Base-by-base conservation (phyloP, 169 alveolate species). In the Plasmodium ovale region DNA sequence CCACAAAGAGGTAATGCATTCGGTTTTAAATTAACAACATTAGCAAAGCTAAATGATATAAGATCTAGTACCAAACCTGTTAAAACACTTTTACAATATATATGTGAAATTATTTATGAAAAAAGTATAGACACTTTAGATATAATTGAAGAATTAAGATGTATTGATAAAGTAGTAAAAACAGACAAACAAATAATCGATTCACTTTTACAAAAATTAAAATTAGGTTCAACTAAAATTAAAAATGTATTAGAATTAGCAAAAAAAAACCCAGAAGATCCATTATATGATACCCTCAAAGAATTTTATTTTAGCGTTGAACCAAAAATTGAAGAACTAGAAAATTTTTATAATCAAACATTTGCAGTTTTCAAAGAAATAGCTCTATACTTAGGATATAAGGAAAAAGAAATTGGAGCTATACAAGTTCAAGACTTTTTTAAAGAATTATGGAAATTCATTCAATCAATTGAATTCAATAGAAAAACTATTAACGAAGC, bases 1-100 rank as follows among this genome's bases (percentile, higher is more conserved):
- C 93, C 98, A 6, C 95, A 94, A 77, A 94, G 95, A 93, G 98
- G 98, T 44, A 94, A 95, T 72, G 98, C 98, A 2, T 93, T 92
- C 51, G 98, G 98, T 42, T 96, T 96, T 93, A 96, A 95, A 88
- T 94, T 96, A 88, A 94, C 97, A 27, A 95, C 98, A 0, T 79
- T 93, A 56, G 73, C 97, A 25, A 96, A 96, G 88, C 87, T 96
- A 47, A 91, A 93, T 71, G 98, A 96, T 69, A 92, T 96, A 35
- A 72, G 97, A 16, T 93, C 98, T 1, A 95, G 96, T 12, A 95
- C 98, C 21, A 96, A 95, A 47, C 98, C 98, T 14, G 91, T 94
- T n/a, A 92, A 94, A 88, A 96, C 98, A 12, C 82, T 95, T 62
- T 60, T 96, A 47, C 98, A 95, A 56, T 96, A 96, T 90, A 94